Conservation (phyloP, 129 eudicot species). For the Ambrosia artemisiifolia region DNA sequence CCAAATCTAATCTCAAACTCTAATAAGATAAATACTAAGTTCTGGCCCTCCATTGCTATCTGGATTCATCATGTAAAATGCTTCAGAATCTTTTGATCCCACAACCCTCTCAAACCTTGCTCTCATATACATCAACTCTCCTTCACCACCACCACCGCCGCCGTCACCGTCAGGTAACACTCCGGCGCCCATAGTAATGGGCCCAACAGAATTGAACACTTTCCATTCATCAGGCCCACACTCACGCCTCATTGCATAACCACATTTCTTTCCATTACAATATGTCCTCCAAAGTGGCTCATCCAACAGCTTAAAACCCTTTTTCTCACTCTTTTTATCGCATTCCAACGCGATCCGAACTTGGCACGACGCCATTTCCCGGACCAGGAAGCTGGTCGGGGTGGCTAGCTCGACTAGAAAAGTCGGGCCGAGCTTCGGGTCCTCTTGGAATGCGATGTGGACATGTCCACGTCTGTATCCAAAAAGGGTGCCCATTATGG, state of each 20-base stretch:
- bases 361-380: conserved; percentile 89
- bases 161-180: conserved; percentile 52
- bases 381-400: conserved; percentile 69
- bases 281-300: conserved; percentile 91
- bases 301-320: conserved; percentile 57
- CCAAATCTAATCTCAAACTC: conserved; percentile 51
- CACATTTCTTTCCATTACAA: conserved; percentile 82
- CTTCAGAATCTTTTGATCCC: conserved; percentile 80
- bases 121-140: conserved; percentile 80
- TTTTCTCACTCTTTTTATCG: conserved; percentile 54
- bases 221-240: conserved; percentile 77
- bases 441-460: conserved; percentile 71
- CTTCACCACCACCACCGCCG: conserved; percentile 39
- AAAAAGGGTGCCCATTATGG: conserved; percentile 70
- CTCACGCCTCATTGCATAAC: conserved; percentile 62
- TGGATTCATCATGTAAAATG: conserved; percentile 93
- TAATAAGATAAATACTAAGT: conserved; percentile 70
- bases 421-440: conserved; percentile 58
- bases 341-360: conserved; percentile 87
- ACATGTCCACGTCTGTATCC: conserved; percentile 84
- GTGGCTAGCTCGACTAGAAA: conserved; percentile 72
- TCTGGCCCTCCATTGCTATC: conserved; percentile 87
- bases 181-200: conserved; percentile 85
- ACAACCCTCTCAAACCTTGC: conserved; percentile 83
- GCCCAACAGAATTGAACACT: conserved; percentile 63